A percentile compares a stretch with the other conserved stretches of the same genome.
phyloP scores from a whole-genome alignment of 495 filamentous ascomycete species.

The Xylaria scruposa region DNA sequence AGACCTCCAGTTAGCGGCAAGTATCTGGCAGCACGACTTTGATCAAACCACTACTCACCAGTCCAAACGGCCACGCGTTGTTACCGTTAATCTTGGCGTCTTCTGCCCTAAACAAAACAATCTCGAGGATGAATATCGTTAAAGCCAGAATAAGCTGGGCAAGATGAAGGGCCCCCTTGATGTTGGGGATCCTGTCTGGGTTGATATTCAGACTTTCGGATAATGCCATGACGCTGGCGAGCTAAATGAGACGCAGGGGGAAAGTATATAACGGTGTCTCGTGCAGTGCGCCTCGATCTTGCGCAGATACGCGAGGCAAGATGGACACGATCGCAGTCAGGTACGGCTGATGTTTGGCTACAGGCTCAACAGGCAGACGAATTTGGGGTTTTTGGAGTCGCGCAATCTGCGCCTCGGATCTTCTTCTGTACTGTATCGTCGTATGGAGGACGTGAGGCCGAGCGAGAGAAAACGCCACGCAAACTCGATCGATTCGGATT shows the following conservation, averaged over 20 bases:
- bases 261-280: conserved; percentile 11
- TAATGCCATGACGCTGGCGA: conserved; percentile 33
- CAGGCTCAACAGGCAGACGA: not conserved
- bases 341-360: not conserved
- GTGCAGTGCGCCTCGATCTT: conserved; percentile 3
- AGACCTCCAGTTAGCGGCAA: not conserved
- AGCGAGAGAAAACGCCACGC: conserved; percentile 14
- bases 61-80: conserved; percentile 74
- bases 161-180: conserved; percentile 63
- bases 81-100: conserved; percentile 68
- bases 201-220: conserved; percentile 55
- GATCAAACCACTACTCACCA: conserved; percentile 62
- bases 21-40: not conserved
- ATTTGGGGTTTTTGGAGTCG: not conserved
- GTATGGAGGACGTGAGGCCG: not conserved
- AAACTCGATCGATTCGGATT: not conserved
- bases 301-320: not conserved
- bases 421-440: not conserved
- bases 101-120: conserved; percentile 71
- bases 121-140: conserved; percentile 73
- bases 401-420: conserved; percentile 15
- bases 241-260: conserved; percentile 10
- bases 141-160: conserved; percentile 72
- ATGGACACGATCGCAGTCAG: not conserved
- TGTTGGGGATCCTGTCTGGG: conserved; percentile 58